A percentile compares a stretch with the other conserved stretches of the same genome.
These are phyloP conservation scores for Russula ochroleuca DNA, from an alignment of 768 basidiomycete species.

Conservation along the genomic window DNA sequence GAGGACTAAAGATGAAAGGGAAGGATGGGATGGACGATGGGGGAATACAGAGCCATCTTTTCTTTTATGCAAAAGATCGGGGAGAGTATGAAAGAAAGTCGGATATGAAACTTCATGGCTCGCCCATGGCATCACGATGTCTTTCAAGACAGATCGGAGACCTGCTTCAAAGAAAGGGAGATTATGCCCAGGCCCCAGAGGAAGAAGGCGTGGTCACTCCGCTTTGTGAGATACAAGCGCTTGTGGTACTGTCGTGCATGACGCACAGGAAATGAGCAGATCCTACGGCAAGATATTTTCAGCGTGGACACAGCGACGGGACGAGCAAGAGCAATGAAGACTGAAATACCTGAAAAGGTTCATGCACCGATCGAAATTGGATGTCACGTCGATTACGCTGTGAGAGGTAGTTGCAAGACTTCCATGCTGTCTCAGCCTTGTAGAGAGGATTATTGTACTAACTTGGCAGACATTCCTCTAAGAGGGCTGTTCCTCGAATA, in stretches of 20 bases:
- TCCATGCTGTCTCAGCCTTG: neutral
- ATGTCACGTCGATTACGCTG: neutral
- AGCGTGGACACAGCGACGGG: neutral
- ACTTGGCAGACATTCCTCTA: neutral
- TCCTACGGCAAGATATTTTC: neutral
- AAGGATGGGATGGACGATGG: neutral
- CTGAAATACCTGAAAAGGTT: neutral
- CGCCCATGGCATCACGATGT: slow-evolving; percentile 1
- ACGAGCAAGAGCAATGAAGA: neutral
- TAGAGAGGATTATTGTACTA: neutral
- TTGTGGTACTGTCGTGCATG: neutral
- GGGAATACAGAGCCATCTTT: neutral
- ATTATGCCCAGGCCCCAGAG: neutral
- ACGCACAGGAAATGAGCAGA: neutral
- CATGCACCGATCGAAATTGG: slow-evolving; percentile 1
- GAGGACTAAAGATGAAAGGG: neutral
- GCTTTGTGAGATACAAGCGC: neutral
- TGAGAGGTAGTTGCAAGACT: neutral
- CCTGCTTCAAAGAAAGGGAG: neutral
- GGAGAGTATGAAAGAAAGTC: slow-evolving; percentile 17
- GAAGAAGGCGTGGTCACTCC: neutral
- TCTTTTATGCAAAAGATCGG: slow-evolving; percentile 9
- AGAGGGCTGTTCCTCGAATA: neutral
- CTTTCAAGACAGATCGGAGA: slow-evolving; percentile 1
- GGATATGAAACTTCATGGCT: slow-evolving; percentile 7